Percentiles rank a stretch among this genome's conserved stretches.
These are phyloP conservation scores for Xylariaceae sp. DNA, from an alignment of 2,329 filamentous ascomycete genomes.

Conservation along the genomic window DNA sequence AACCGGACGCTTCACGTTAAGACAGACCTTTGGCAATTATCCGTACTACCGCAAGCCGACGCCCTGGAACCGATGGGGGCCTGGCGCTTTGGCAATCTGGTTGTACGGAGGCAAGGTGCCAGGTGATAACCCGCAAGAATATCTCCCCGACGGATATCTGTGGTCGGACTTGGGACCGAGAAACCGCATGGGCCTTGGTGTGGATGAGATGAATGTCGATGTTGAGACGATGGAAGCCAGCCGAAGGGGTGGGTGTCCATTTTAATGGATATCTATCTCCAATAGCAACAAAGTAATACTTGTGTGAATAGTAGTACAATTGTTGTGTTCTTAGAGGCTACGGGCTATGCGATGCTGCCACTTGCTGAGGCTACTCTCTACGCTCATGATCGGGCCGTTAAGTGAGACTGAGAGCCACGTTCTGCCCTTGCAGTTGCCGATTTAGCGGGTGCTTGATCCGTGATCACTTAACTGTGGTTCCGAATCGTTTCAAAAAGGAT, in stretches of 20 bases:
- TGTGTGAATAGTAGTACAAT: no score
- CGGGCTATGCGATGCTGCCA: no score
- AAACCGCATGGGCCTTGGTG: conserved; percentile 48
- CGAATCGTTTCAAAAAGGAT: no score
- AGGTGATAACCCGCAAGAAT: conserved; percentile 36
- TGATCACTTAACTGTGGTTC: no score
- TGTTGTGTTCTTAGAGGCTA: no score
- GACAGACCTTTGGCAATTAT: conserved; percentile 52
- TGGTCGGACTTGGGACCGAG: conserved; percentile 61
- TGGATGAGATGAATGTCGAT: conserved; percentile 42
- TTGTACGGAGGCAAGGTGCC: conserved; percentile 43
- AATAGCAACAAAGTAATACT: no score
- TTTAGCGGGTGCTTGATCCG: no score
- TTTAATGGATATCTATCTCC: conserved; percentile 5
- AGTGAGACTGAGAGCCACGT: no score
- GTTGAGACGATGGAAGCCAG: conserved; percentile 34
- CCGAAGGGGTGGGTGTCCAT: conserved; percentile 29
- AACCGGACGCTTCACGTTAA: conserved; percentile 48
- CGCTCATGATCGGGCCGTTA: no score
- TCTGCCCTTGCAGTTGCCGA: no score
- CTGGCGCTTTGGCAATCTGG: conserved; percentile 45
- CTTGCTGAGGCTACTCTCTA: no score
- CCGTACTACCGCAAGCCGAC: conserved; percentile 63
- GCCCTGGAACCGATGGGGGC: conserved; percentile 60
- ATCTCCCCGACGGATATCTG: conserved; percentile 48